These are phyloP conservation scores for Fusarium pilosicola DNA, from an alignment of 2,329 filamentous ascomycete genomes.

Conservation along the genomic window DNA sequence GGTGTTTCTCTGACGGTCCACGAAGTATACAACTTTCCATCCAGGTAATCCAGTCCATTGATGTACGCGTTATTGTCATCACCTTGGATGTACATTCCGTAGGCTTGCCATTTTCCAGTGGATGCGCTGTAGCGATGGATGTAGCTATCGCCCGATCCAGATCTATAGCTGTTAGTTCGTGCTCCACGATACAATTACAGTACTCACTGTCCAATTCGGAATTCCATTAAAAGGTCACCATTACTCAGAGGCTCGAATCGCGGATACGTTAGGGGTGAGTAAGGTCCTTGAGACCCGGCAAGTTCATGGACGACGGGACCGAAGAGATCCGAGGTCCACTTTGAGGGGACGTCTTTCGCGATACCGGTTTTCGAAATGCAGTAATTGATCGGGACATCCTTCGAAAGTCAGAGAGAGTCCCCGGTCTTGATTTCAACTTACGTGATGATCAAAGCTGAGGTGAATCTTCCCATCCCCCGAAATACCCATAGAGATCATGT, in stretches of 20 bases:
- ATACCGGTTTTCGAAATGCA: slow-evolving; percentile 10
- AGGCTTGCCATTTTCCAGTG: slow-evolving; percentile 21
- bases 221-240: slow-evolving; percentile 22
- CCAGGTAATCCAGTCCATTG: slow-evolving; percentile 18
- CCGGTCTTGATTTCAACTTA: neutral
- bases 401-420: neutral
- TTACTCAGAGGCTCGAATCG: slow-evolving; percentile 20
- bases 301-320: slow-evolving; percentile 21
- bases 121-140: slow-evolving; percentile 35
- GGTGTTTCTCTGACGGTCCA: slow-evolving; percentile 34
- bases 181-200: rapidly evolving
- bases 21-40: slow-evolving; percentile 28
- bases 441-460: slow-evolving; percentile 33
- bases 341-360: neutral
- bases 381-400: slow-evolving; percentile 33
- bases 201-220: slow-evolving; percentile 30
- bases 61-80: slow-evolving; percentile 35
- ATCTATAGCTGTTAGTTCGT: neutral
- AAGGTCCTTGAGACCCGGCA: slow-evolving; percentile 14
- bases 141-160: slow-evolving; percentile 28
- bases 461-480: slow-evolving; percentile 33
- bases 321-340: slow-evolving; percentile 21
- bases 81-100: slow-evolving; percentile 29
- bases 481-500: slow-evolving; percentile 36
- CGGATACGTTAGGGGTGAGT: slow-evolving; percentile 23